Base-by-base conservation (phyloP, 2,329 filamentous ascomycete genomes). In the Neofusicoccum cordaticola region DNA sequence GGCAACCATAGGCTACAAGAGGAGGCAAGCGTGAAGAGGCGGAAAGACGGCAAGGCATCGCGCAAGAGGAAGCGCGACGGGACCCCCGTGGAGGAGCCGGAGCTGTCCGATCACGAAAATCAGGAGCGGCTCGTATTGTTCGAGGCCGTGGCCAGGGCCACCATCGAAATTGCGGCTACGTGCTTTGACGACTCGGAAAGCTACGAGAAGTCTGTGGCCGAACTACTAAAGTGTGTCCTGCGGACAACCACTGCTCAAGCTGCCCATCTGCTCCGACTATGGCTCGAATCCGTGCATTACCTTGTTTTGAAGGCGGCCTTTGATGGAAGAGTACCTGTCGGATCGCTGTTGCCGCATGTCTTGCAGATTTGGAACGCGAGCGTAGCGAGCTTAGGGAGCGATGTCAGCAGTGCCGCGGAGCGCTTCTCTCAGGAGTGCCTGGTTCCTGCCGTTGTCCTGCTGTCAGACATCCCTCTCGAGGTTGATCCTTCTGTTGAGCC, bases 341-440 rank as follows among this genome's bases (percentile, higher is more conserved):
- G 53, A 41, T 52, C 47, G 53, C 34, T 65, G 4, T 66, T 71
- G 2, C 53, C 62, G 50, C 51, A 58, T 17, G 52, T 64, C 44
- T 66, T 71, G 4, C 56, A 52, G 45, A 69, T 77, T 17, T 79
- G 76, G 76, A 71, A 77, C 9, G 63, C 74, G 42, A 73, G 76
- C 1, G 69, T 67, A 4, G 62, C 71, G 5, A 71, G 76, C 15
- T 27, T 67, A 6, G 66, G 67, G 17, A 74, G 74, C 53, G 69
- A 71, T 27, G 68, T 70, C 19, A 71, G 69, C 22, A 70, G 71
- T 15, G 75, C 71, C 1, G 72, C 71, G 1, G 73, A 76, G 31
- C 71, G 74, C n/a, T 79, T 78, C 65, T 74, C 74, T 12, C 69
- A 68, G n/a, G 71, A 78, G 45, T 78, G 77, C 64, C 70, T 79